Conservation (phyloP, 495 filamentous ascomycete genomes). For the Talaromyces adpressus region DNA sequence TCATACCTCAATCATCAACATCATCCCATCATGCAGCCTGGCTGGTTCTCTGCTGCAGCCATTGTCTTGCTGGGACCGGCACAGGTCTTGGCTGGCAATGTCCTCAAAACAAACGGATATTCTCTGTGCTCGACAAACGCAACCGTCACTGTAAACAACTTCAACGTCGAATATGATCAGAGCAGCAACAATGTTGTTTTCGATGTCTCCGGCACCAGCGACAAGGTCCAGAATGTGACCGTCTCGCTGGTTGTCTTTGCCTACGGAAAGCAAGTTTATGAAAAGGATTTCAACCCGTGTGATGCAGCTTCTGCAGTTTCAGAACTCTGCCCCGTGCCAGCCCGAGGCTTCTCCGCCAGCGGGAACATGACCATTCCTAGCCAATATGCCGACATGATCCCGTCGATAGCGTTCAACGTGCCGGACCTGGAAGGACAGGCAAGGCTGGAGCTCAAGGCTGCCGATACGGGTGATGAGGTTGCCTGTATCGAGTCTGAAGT, state of each 20-base stretch:
- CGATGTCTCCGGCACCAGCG: conserved; percentile 75
- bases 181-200: conserved; percentile 66
- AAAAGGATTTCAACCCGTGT: conserved; percentile 78
- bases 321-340: conserved; percentile 79
- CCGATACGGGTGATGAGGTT: conserved; percentile 51
- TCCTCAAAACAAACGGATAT: conserved; percentile 76
- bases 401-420: conserved; percentile 82
- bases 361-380: conserved; percentile 64
- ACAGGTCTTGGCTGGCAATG: conserved; percentile 48
- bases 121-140: conserved; percentile 61
- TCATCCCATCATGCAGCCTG: neutral
- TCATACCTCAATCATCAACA: neutral
- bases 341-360: conserved; percentile 62
- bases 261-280: conserved; percentile 79
- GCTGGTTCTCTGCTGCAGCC: conserved; percentile 7
- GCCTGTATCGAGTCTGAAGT: conserved; percentile 81
- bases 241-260: conserved; percentile 73
- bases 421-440: conserved; percentile 87
- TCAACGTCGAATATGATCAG: conserved; percentile 75
- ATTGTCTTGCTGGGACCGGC: conserved; percentile 3
- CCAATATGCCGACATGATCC: conserved; percentile 66
- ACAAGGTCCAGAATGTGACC: conserved; percentile 69
- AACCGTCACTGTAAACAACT: conserved; percentile 61
- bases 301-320: conserved; percentile 52
- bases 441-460: conserved; percentile 63